phyloP scores from a whole-genome alignment of 1,284 basidiomycete genomes.

The Leccinum subrobustum region DNA sequence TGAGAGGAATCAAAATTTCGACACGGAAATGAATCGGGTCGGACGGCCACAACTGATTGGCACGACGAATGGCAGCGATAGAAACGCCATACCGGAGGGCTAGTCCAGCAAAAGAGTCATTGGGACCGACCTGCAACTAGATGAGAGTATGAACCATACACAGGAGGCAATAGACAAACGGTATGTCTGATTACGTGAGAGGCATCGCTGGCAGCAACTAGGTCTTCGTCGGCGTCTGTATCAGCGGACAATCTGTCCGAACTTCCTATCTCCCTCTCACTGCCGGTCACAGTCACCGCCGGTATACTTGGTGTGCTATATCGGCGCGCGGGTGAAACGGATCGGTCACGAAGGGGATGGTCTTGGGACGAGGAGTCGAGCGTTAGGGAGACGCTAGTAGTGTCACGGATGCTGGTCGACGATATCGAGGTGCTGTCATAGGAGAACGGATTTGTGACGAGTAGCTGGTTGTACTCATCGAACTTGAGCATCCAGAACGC shows the following conservation, averaged over 20 bases:
- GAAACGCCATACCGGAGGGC: constrained; percentile 86
- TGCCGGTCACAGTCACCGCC: neutral
- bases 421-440: constrained; percentile 7
- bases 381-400: neutral
- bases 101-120: constrained; percentile 82
- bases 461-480: constrained; percentile 22
- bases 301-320: neutral
- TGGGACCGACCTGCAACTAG: constrained; percentile 54
- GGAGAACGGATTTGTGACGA: constrained; percentile 20
- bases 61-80: constrained; percentile 76
- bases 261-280: constrained; percentile 2
- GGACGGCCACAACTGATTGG: constrained; percentile 88
- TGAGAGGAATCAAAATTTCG: constrained; percentile 71
- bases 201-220: neutral
- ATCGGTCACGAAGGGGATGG: constrained; percentile 22
- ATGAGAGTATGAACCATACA: neutral
- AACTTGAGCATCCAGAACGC: constrained; percentile 23
- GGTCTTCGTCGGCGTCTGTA: neutral
- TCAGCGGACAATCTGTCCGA: neutral
- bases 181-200: constrained; percentile 13
- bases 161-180: constrained; percentile 15
- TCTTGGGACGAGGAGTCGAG: neutral
- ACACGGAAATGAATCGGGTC: constrained; percentile 87
- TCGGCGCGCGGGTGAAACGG: constrained; percentile 9
- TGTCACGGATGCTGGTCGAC: neutral